Evolutionary conservation across 179 eudicot species (phyloP), one percentile per base, ranked within the genome.

Genomic region (Heliamphora pulchella): DNA sequence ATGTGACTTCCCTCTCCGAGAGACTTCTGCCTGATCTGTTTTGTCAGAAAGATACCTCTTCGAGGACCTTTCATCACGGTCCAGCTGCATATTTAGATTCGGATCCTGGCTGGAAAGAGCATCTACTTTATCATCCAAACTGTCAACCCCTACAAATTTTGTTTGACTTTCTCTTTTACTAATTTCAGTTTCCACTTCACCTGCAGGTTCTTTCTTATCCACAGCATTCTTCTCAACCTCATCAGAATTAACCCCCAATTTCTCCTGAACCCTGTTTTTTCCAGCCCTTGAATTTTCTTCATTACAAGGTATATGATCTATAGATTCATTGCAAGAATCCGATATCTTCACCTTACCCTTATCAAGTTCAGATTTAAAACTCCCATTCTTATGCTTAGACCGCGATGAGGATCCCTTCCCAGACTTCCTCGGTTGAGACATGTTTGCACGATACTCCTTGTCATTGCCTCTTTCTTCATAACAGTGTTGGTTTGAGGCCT

Each of bases 1-100:
- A 77, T 83, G 86, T 14, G 91, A 87, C 78, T 86, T 91, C 57
- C 85, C 92, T 81, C 81, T 93, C 43, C 86, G 88, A 75, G 86
- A 74, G 41, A 31, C 69, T 46, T 82, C 88, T 31, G 80, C 71
- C 65, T 63, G 79, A 78, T 84, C 89, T 41, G 81, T 51, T 80
- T 88, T 88, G 51, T 80, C 88, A 74, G 83, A 80, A 48, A 82
- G 84, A 74, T 79, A 62, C 80, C 57, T 86, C 80, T 83, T 90
- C 44, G 87, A 85, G 71, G 87, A 77, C 85, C 82, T 89, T 82
- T 83, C 88, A 82, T 82, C 82, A 62, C 70, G 54, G 15, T 88
- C 90, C 31, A 65, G 78, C 22, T 41, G 86, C 51, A 70, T 79
- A 80, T 82, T 83, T 74, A 85, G 85, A 79, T 82, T 90, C 39